Evolutionary conservation across 139 green algal species (phyloP), one percentile per base, ranked within the genome.

Genomic region (Coelastrella sp.): DNA sequence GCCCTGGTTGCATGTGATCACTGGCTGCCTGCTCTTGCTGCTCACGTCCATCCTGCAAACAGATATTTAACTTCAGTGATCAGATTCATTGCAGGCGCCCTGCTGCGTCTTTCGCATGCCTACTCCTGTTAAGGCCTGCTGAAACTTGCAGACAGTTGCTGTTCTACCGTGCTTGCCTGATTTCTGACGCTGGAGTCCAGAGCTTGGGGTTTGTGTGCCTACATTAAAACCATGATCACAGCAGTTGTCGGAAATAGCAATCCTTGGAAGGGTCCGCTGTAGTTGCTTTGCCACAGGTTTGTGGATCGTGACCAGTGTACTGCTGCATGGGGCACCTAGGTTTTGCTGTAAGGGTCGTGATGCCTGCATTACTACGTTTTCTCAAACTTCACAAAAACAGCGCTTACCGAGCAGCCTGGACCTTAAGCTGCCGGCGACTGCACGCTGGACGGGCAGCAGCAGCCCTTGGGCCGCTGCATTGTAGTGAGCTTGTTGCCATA

Each of bases 1-100:
- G 8, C 92, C 94, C 91, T 94, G 93, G 84, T 85, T 85, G 88
- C 90, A 93, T 47, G 94, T 75, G 60, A 96, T 86, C 3, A 90
- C 85, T 22, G 92, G 86, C 60, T 94, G 92, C 64, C 61, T 73
- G 76, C 86, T 88, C 81, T 92, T 93, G 47, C 85, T 94, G 5
- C 17, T 91, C 10, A 95, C 23, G 5, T 93, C 84, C 5, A 92
- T 80, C 74, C 93, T 95, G 73, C 73, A 83, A 19, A 65, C 6
- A 20, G 5, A 60, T 13, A 74, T 7, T 16, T 0, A 13, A 22
- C 20, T 7, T 32, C 7, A 86, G 56, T 22, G 4, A 22, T 47
- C 32, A 47, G 32, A 47, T 1, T 47, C 32, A 1, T 2, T 47
- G 32, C 32, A 47, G 32, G 32, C 32, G 32, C 32, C 32, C 32